Evolutionary conservation across 768 basidiomycete genomes (phyloP).

Genomic region (Boletellus ananas): DNA sequence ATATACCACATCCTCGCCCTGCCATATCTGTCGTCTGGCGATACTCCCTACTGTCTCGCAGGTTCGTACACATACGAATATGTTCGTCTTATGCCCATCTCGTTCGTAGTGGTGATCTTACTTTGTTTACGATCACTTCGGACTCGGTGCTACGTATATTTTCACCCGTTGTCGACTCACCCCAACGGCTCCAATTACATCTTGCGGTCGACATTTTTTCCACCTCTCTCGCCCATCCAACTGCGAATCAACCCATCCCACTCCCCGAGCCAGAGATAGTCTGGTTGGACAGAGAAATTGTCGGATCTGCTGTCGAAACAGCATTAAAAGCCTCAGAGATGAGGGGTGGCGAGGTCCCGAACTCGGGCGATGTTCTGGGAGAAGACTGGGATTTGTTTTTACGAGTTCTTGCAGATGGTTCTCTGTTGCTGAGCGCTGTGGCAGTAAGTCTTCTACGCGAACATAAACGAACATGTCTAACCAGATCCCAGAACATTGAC

Average conservation of each 20-base stretch:
- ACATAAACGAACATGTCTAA: slow-evolving; percentile 2
- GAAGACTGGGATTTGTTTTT: slow-evolving; percentile 81
- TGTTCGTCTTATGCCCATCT: slow-evolving; percentile 2
- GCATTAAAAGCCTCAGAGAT: slow-evolving; percentile 35
- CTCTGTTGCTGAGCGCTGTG: slow-evolving; percentile 68
- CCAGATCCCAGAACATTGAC: slow-evolving; percentile 70
- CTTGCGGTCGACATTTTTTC: slow-evolving; percentile 69
- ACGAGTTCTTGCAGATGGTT: slow-evolving; percentile 67
- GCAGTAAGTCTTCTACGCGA: slow-evolving; percentile 47
- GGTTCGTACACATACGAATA: slow-evolving; percentile 37
- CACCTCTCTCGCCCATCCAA: slow-evolving; percentile 49
- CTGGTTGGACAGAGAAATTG: slow-evolving; percentile 63
- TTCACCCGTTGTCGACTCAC: slow-evolving; percentile 82
- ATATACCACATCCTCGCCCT: slow-evolving; percentile 69
- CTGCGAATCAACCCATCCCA: slow-evolving; percentile 26
- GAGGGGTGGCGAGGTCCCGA: slow-evolving; percentile 26
- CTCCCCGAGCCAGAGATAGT: slow-evolving; percentile 51
- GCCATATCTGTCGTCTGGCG: slow-evolving; percentile 72
- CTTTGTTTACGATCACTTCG: slow-evolving; percentile 79
- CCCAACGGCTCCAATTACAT: slow-evolving; percentile 81
- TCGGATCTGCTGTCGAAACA: slow-evolving; percentile 46
- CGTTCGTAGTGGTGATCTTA: slow-evolving; percentile 59
- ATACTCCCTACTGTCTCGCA: slow-evolving; percentile 61
- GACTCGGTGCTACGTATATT: slow-evolving; percentile 83
- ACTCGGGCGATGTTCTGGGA: slow-evolving; percentile 59